Percentiles rank a stretch among this genome's conserved stretches.
phyloP scores from a whole-genome alignment of 768 basidiomycete species.

The Suillus americanus region DNA sequence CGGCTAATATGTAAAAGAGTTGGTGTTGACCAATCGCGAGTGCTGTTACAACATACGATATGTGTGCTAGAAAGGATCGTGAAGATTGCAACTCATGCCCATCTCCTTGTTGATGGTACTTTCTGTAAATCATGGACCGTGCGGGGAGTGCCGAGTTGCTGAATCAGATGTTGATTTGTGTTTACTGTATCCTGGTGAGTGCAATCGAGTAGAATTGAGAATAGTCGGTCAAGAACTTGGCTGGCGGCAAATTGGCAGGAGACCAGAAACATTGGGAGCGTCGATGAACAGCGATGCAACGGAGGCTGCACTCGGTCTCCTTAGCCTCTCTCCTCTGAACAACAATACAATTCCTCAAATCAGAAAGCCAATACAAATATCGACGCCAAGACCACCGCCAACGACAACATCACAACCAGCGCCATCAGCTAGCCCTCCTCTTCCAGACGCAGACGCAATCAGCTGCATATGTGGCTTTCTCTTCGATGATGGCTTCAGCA shows the following conservation, averaged over 20 bases:
- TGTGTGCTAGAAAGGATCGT: background rate
- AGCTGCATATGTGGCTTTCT: slow-evolving; percentile 74
- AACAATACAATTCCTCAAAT: slow-evolving; percentile 41
- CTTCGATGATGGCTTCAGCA: slow-evolving; percentile 81
- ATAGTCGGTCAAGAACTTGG: background rate
- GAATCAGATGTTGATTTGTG: background rate
- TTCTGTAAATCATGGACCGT: background rate
- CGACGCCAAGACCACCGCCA: slow-evolving; percentile 10
- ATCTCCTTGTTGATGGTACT: background rate
- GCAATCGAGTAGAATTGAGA: background rate
- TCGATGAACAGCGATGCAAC: slow-evolving; percentile 55
- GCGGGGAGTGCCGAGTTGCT: slow-evolving; percentile 5
- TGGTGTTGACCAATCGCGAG: background rate
- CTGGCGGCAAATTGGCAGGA: slow-evolving; percentile 1
- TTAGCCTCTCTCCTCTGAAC: slow-evolving; percentile 45
- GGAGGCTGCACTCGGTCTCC: slow-evolving; percentile 58
- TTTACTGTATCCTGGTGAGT: slow-evolving; percentile 5
- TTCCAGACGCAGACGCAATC: slow-evolving; percentile 47
- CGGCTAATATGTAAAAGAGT: slow-evolving; percentile 1
- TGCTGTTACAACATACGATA: background rate
- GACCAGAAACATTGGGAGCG: background rate
- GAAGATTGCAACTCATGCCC: background rate
- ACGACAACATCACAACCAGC: slow-evolving; percentile 13
- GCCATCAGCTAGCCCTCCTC: slow-evolving; percentile 16
- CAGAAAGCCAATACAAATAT: slow-evolving; percentile 31